Conservation (phyloP, 2,329 filamentous ascomycete species). For the Arachnopeziza araneosa region DNA sequence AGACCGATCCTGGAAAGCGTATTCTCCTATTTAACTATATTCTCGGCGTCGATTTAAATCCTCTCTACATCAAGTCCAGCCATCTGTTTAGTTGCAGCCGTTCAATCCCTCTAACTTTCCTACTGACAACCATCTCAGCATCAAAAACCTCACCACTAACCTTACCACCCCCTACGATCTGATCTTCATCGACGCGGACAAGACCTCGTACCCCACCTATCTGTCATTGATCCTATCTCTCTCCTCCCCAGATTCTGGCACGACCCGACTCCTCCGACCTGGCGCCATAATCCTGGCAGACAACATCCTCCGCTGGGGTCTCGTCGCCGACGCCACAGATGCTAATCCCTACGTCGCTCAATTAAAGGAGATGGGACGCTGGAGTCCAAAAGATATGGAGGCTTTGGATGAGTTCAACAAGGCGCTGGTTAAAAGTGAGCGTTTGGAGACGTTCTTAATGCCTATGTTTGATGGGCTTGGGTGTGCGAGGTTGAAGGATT, state of each 20-base stretch:
- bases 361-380: not conserved
- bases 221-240: conserved; percentile 40
- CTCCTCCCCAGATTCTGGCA: conserved; percentile 34
- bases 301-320: conserved; percentile 45
- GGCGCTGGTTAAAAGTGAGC: conserved; percentile 23
- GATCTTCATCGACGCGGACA: conserved; percentile 50
- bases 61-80: too few species aligned
- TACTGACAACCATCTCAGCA: conserved; percentile 1
- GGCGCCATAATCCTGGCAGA: conserved; percentile 50
- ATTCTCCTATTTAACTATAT: too few species aligned
- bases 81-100: too few species aligned
- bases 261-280: conserved; percentile 39
- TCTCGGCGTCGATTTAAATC: too few species aligned
- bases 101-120: too few species aligned
- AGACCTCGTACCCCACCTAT: conserved; percentile 46
- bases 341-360: conserved; percentile 27
- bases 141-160: not conserved
- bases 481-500: conserved; percentile 22
- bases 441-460: conserved; percentile 34
- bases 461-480: conserved; percentile 37
- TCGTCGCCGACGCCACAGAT: conserved; percentile 38
- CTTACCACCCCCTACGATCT: conserved; percentile 43
- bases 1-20: too few species aligned
- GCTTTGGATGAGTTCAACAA: conserved; percentile 33
- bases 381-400: conserved; percentile 12